Base-by-base conservation (phyloP, 768 basidiomycete genomes). In the Crepidotus variabilis region DNA sequence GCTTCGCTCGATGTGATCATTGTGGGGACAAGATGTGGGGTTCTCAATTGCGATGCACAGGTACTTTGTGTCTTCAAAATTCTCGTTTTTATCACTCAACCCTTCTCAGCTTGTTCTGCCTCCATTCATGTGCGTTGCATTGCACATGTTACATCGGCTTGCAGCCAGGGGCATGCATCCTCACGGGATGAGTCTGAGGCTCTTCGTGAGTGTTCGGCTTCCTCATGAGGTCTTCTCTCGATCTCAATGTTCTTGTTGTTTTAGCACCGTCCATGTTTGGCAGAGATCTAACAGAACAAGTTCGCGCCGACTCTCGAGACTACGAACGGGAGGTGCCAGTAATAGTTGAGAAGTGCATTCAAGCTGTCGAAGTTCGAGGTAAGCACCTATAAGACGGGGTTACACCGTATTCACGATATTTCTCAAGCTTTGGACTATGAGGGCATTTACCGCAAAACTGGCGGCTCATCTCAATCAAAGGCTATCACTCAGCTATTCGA, bases 11-110 rank as follows among this genome's bases (percentile, higher is more conserved):
- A 43, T 99, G 97, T 67, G 97, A 98, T 64, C 88, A 95, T 54
- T 99, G 97, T 67, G 88, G 87, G 33, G 97, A 98, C 67, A 99
- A 98, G 77, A 86, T 98, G 86, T 99, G 95, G 94, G 96, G 96
- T 6, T 84, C 94, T n/a, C 94, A 95, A 67, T 78, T 92, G 52
- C 87, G 92, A 32, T 99, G 97, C 68, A 82, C 87, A 61, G 79
- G 96, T 94, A 67, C 78, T 9, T n/a, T 28, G 46, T 22, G 28
- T 57, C 54, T 3, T 51, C 35, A 23, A 24, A 18, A 5, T 20
- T 16, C 52, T 13, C 6, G 43, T 51, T 14, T 36, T 20, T 14
- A 16, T 34, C 45, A 28, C 50, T n/a, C 52, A 14, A 49, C 59
- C 14, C 36, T 57, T 28, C 52, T 22, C 59, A 96, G 95, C 75